These are phyloP conservation scores for Vitis riparia DNA, from an alignment of 164 flowering plant genomes.

Conservation along the genomic window DNA sequence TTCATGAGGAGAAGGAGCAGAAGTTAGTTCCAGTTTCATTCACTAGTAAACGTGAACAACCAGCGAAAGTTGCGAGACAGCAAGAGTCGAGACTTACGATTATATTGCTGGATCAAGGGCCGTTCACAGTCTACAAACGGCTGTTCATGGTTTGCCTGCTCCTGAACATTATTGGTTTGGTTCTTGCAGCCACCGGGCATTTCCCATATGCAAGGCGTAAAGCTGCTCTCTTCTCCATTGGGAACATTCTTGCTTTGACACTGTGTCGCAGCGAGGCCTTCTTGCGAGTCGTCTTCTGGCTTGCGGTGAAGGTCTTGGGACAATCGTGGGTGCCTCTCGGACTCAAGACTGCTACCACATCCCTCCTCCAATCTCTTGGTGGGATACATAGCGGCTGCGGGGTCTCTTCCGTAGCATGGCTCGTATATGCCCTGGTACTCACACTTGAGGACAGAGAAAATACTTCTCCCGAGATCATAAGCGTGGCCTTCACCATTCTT, in stretches of 20 bases:
- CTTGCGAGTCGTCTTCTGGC: constrained; percentile 41
- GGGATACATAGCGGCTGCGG: constrained; percentile 56
- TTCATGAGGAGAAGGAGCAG: constrained; percentile 10
- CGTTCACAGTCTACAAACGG: constrained; percentile 22
- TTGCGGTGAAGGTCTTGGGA: constrained; percentile 39
- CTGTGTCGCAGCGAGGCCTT: constrained; percentile 49
- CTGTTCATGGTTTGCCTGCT: constrained; percentile 20
- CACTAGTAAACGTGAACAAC: not conserved
- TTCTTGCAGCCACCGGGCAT: constrained; percentile 36
- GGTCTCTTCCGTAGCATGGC: constrained; percentile 48
- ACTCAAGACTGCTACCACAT: constrained; percentile 39
- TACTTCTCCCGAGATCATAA: constrained; percentile 32
- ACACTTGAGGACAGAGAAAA: constrained; percentile 29
- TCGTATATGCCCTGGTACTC: constrained; percentile 38
- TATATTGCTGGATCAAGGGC: constrained; percentile 26
- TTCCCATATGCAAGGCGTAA: constrained; percentile 35
- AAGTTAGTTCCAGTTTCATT: not conserved
- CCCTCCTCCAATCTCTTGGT: constrained; percentile 44
- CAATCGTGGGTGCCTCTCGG: constrained; percentile 39
- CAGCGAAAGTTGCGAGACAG: too few species aligned
- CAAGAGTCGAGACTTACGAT: constrained; percentile 27
- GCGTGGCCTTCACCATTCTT: constrained; percentile 37
- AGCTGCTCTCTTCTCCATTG: constrained; percentile 41
- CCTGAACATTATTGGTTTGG: constrained; percentile 25
- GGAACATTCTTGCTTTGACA: constrained; percentile 38